A percentile compares a stretch with the other conserved stretches of the same genome.
These are phyloP conservation scores for Chytriomyces sp. DNA, from an alignment of 192 early-diverging fungal species.

Conservation along the genomic window DNA sequence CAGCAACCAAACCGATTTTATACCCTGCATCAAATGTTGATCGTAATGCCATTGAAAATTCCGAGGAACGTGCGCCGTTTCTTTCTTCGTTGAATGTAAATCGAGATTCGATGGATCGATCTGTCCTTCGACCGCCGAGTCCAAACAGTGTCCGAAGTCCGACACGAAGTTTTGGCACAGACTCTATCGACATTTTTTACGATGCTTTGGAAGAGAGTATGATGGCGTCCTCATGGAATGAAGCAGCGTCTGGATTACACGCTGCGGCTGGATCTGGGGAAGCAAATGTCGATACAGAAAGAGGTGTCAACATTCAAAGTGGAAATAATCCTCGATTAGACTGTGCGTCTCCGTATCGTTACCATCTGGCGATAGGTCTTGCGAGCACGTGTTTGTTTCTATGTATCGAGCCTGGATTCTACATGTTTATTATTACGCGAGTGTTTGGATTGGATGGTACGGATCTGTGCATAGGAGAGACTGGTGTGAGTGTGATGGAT, in stretches of 20 bases:
- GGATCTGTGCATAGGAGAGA: neutral
- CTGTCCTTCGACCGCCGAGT: neutral
- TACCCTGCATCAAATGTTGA: no score
- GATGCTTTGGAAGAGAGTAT: slow-evolving; percentile 3
- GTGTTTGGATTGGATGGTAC: neutral
- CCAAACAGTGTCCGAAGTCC: neutral
- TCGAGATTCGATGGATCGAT: no score
- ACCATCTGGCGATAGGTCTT: neutral
- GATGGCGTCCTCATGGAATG: neutral
- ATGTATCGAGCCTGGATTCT: neutral
- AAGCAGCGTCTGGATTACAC: neutral
- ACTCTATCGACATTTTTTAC: neutral
- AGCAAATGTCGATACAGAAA: neutral
- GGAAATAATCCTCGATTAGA: neutral
- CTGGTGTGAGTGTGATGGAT: neutral
- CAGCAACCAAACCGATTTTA: no score
- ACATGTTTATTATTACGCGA: neutral
- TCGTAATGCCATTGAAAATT: no score
- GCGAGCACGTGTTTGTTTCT: neutral
- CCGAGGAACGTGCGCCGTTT: no score
- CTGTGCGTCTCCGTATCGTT: neutral
- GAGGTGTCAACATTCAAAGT: neutral
- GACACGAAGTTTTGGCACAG: neutral
- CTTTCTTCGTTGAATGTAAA: no score
- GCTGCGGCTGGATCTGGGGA: neutral